Conservation (phyloP, 306 rosid genomes). For the Biancaea sappan region DNA sequence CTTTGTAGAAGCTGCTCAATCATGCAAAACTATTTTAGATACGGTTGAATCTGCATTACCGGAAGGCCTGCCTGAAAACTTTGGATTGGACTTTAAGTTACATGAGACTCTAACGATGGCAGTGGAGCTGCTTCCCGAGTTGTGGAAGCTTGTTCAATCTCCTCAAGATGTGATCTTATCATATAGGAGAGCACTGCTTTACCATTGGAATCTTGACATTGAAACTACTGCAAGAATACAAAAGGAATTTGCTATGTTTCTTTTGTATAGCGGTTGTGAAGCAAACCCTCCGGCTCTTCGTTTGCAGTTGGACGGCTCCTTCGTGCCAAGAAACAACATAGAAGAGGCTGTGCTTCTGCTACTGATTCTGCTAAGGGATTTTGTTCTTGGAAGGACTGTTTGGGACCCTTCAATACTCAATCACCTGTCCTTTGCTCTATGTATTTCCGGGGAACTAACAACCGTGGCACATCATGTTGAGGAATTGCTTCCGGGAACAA, state of each 20-base stretch:
- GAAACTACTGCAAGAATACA: conserved; percentile 66
- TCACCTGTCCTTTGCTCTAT: conserved; percentile 82
- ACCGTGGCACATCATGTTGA: conserved; percentile 70
- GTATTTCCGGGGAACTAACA: conserved; percentile 62
- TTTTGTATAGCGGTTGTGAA: conserved; percentile 84
- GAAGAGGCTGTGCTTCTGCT: conserved; percentile 92
- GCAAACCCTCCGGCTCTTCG: conserved; percentile 82
- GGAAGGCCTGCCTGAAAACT: conserved; percentile 73
- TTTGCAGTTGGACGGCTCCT: conserved; percentile 76
- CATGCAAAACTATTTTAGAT: conserved; percentile 81
- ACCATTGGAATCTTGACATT: conserved; percentile 68
- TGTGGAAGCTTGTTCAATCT: conserved; percentile 74
- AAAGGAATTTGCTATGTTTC: conserved; percentile 83
- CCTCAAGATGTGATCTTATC: conserved; percentile 76
- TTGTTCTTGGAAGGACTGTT: conserved; percentile 46
- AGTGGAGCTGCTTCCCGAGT: conserved; percentile 83
- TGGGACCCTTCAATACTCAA: conserved; percentile 85
- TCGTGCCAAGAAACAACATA: conserved; percentile 80
- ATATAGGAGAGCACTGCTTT: conserved; percentile 73
- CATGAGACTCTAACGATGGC: conserved; percentile 66
- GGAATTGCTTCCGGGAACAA: conserved; percentile 71
- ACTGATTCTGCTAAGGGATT: conserved; percentile 61
- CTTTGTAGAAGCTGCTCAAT: conserved; percentile 81
- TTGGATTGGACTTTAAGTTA: conserved; percentile 67
- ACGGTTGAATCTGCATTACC: conserved; percentile 86